Percentiles rank a stretch among this genome's conserved stretches.
These are phyloP conservation scores for Gaertneriomyces sp. DNA, from an alignment of 192 early-diverging fungal genomes.

Conservation along the genomic window DNA sequence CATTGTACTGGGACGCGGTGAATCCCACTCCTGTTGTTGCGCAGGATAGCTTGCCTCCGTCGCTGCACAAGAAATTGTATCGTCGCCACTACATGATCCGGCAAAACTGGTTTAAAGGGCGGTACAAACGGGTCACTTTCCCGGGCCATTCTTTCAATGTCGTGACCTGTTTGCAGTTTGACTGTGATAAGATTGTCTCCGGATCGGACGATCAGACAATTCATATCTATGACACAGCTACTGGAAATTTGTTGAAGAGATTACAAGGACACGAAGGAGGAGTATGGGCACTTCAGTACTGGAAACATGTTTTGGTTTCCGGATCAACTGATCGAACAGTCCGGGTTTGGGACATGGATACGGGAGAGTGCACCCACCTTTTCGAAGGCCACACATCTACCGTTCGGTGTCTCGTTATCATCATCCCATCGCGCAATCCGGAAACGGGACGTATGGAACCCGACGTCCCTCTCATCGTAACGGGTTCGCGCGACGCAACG, in stretches of 20 bases:
- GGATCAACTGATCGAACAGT: conserved; percentile 95
- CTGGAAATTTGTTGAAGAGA: conserved; percentile 67
- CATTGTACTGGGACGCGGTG: conserved; percentile 10
- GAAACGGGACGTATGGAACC: conserved; percentile 42
- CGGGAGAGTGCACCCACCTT: conserved; percentile 83
- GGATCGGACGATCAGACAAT: conserved; percentile 91
- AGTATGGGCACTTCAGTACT: conserved; percentile 95
- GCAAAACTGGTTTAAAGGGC: conserved; percentile 79
- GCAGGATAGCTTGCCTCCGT: conserved; percentile 24
- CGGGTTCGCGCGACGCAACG: conserved; percentile 91
- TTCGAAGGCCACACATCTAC: conserved; percentile 94
- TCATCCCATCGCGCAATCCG: conserved; percentile 49
- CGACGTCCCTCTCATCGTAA: conserved; percentile 79
- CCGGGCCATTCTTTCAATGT: conserved; percentile 77
- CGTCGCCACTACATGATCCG: conserved; percentile 73
- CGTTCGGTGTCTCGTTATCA: conserved; percentile 88
- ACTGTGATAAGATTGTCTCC: conserved; percentile 91
- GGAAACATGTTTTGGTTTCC: conserved; percentile 82
- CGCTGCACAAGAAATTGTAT: conserved; percentile 78
- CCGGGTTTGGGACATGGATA: conserved; percentile 93
- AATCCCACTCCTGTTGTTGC: background rate
- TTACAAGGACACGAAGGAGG: conserved; percentile 87
- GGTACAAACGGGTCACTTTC: conserved; percentile 74
- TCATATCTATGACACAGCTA: conserved; percentile 85
- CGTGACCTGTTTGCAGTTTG: conserved; percentile 95